These are phyloP conservation scores for Pseudovirgaria hyperparasitica DNA, from an alignment of 2,329 filamentous ascomycete species.

Conservation along the genomic window DNA sequence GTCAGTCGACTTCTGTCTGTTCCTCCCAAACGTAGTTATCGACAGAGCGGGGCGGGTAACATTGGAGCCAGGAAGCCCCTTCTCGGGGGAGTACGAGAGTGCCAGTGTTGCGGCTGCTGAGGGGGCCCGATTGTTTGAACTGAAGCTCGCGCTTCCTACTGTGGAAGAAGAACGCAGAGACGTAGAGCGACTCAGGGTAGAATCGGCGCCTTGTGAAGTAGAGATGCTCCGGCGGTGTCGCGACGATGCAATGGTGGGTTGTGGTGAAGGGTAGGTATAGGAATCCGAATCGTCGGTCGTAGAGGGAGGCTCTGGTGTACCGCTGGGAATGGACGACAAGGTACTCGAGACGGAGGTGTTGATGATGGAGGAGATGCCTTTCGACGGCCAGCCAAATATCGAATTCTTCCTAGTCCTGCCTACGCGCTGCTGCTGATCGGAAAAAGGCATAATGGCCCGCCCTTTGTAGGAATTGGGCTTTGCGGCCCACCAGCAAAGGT, in stretches of 20 bases:
- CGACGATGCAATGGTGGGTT: constrained; percentile 11
- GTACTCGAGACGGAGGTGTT: background rate
- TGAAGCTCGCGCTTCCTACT: constrained; percentile 14
- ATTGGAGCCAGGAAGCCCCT: constrained; percentile 12
- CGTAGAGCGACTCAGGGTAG: constrained; percentile 24
- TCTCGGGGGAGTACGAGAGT: constrained; percentile 22
- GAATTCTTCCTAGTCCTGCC: too few species aligned
- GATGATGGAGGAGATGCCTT: background rate
- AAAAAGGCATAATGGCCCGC: too few species aligned
- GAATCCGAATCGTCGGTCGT: constrained; percentile 5
- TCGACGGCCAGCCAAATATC: too few species aligned
- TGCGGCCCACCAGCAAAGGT: too few species aligned
- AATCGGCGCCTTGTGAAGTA: constrained; percentile 22
- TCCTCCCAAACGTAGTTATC: constrained; percentile 23
- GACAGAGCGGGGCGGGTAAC: constrained; percentile 22
- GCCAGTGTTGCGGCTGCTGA: constrained; percentile 21
- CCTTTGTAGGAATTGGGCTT: too few species aligned
- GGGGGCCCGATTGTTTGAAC: constrained; percentile 20
- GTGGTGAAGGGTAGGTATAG: constrained; percentile 10
- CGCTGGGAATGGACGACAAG: background rate
- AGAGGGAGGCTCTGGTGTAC: background rate
- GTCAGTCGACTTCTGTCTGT: constrained; percentile 21
- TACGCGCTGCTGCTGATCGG: too few species aligned
- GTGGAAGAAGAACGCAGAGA: constrained; percentile 27
- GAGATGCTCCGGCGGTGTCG: constrained; percentile 18